These are phyloP conservation scores for Sambucus nigra DNA, from an alignment of 129 eudicot genomes.

Conservation along the genomic window DNA sequence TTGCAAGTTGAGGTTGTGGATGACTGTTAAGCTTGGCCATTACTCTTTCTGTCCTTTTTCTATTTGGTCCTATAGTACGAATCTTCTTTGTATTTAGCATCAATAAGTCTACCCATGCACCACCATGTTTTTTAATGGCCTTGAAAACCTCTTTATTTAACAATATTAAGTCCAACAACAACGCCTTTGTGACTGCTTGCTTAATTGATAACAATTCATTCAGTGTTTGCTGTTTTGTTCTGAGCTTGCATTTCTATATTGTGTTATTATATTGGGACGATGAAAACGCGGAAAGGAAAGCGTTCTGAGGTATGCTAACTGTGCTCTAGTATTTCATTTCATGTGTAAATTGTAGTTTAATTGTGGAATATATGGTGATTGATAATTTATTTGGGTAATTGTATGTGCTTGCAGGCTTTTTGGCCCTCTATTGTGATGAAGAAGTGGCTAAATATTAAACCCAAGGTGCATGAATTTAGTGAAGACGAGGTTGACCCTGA, in stretches of 20 bases:
- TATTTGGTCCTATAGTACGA: slow-evolving; percentile 25
- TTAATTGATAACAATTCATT: background rate
- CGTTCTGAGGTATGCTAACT: slow-evolving; percentile 62
- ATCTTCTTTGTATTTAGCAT: slow-evolving; percentile 21
- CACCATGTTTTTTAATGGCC: slow-evolving; percentile 11
- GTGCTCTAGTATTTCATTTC: slow-evolving; percentile 2
- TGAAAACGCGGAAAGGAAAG: slow-evolving; percentile 71
- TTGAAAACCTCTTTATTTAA: slow-evolving; percentile 1
- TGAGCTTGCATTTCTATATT: slow-evolving; percentile 1
- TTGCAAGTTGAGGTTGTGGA: slow-evolving; percentile 45
- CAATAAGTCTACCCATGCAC: slow-evolving; percentile 6
- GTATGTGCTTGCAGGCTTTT: slow-evolving; percentile 40
- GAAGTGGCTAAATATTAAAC: slow-evolving; percentile 90
- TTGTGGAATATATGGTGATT: background rate
- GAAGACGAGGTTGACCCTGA: slow-evolving; percentile 94
- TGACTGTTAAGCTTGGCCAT: slow-evolving; percentile 38
- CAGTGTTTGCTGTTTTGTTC: slow-evolving; percentile 4
- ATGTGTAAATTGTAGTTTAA: background rate
- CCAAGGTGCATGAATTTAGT: slow-evolving; percentile 72
- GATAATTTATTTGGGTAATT: background rate
- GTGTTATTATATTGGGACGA: slow-evolving; percentile 12
- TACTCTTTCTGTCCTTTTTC: slow-evolving; percentile 33
- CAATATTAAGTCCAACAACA: slow-evolving; percentile 9
- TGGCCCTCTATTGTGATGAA: slow-evolving; percentile 99
- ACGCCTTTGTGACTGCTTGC: background rate